Evolutionary conservation across 179 eudicot genomes (phyloP), one percentile per base, ranked within the genome.

Genomic region (Silene vulgaris): DNA sequence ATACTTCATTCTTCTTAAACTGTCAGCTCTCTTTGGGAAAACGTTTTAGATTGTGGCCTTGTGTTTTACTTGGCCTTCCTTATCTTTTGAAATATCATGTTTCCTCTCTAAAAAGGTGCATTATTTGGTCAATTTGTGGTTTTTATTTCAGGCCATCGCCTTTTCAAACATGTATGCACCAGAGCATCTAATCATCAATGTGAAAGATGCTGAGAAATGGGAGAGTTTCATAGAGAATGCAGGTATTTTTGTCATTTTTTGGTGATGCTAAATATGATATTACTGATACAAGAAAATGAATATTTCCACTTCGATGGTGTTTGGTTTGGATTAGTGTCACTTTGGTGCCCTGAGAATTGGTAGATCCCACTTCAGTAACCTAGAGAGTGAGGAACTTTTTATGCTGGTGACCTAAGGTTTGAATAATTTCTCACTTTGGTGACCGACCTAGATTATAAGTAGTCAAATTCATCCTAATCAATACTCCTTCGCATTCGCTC

Each of bases 141-240:
- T 56, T 56, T 59, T 69, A 30, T 65, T 72, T 35, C 89, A 96
- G 99, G 99, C 99, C 16, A 88, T 93, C 71, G 76, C 90, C 59
- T 96, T 96, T 81, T 91, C 99, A 59, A 96, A 96, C 80, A 70
- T 88, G 77, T 96, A 96, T 75, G 99, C 99, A 65, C 99, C 99
- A 2, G 99, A 96, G 88, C 99, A 96, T 86, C 88, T 96, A 75
- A 96, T 96, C 72, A 86, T 96, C 71, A 96, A 96, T 77, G 99
- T 96, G 54, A 78, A 82, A 80, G 97, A 96, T 84, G 98, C 99
- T 75, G 99, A 93, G 89, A 96, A 91, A 82, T 96, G 99, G 99
- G 99, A 96, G 82, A 81, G 86, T 74, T 89, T 88, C 69, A 79
- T 96, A 19, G 94, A 96, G 83, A 96, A 96, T 84, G 99, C 99